Conservation (phyloP, 805 yeast genomes). For the Zygoascus bituminiphila region DNA sequence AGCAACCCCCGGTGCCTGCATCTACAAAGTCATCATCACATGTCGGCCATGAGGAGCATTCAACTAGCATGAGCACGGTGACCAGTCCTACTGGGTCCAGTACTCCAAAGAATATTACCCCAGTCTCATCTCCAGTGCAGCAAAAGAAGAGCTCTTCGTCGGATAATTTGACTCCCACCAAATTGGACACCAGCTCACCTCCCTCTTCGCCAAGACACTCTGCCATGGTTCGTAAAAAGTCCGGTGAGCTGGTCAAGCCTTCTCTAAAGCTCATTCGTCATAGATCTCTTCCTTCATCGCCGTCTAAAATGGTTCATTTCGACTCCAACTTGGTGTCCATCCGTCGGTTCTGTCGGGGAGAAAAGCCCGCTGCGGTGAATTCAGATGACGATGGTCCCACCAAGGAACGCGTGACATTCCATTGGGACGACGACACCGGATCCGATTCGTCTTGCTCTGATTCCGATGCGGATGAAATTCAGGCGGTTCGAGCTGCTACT, state of each 20-base stretch:
- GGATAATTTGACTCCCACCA: neutral
- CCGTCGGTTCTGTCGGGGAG: conserved; percentile 62
- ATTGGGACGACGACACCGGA: conserved; percentile 26
- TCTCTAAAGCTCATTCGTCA: conserved; percentile 45
- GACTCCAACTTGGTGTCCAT: conserved; percentile 53
- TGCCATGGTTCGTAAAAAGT: conserved; percentile 63
- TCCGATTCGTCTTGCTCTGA: conserved; percentile 20
- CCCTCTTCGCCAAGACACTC: neutral
- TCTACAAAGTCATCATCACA: too few relatives aligned
- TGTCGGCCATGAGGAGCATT: too few relatives aligned
- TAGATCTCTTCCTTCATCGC: conserved; percentile 32
- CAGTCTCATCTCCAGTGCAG: neutral
- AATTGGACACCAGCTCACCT: neutral
- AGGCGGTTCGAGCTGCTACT: neutral
- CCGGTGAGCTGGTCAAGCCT: conserved; percentile 80
- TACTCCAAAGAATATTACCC: too few relatives aligned
- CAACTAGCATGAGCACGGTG: too few relatives aligned
- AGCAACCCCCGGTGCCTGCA: too few relatives aligned
- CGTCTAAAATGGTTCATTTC: conserved; percentile 74
- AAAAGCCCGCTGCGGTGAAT: conserved; percentile 63
- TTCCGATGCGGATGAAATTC: conserved; percentile 4
- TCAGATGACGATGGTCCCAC: conserved; percentile 59
- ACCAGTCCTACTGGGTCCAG: too few relatives aligned
- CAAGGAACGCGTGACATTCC: conserved; percentile 27
- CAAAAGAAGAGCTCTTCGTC: neutral